These are phyloP conservation scores for Microcyclospora tardicrescens DNA, from an alignment of 2,329 filamentous ascomycete genomes.

Conservation along the genomic window DNA sequence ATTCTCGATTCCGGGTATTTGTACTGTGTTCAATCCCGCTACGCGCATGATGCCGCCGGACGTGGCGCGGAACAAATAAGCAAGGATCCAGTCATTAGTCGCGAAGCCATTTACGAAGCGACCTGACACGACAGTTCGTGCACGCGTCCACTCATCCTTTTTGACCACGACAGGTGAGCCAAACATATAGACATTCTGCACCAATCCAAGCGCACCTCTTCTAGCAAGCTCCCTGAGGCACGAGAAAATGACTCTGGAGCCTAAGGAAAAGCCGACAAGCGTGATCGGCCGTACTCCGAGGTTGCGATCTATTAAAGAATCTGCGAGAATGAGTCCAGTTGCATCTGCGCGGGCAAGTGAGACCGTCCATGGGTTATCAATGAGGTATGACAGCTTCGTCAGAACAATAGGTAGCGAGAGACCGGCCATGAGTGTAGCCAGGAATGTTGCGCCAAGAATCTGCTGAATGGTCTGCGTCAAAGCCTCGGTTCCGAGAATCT, in stretches of 20 bases:
- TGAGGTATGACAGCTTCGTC: conserved; percentile 87
- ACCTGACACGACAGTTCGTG: conserved; percentile 74
- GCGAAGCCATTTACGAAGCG: conserved; percentile 91
- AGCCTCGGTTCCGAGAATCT: conserved; percentile 94
- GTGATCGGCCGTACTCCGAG: conserved; percentile 85
- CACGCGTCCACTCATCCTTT: conserved; percentile 73
- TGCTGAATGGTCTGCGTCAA: conserved; percentile 94
- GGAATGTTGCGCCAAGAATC: conserved; percentile 77
- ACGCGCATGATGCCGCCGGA: conserved; percentile 82
- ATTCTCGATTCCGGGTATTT: conserved; percentile 78
- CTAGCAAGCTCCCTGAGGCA: conserved; percentile 76
- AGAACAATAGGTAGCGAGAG: conserved; percentile 84
- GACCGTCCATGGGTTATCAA: conserved; percentile 98
- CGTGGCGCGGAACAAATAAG: conserved; percentile 88
- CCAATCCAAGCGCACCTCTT: conserved; percentile 69
- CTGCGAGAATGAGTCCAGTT: conserved; percentile 82
- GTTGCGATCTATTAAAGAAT: conserved; percentile 84
- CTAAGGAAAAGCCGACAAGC: conserved; percentile 86
- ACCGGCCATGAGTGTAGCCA: conserved; percentile 82
- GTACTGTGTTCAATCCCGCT: conserved; percentile 67
- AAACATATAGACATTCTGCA: conserved; percentile 94
- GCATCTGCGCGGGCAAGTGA: conserved; percentile 80
- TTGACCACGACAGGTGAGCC: conserved; percentile 86
- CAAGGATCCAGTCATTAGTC: conserved; percentile 89
- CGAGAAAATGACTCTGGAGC: conserved; percentile 82